Conservation (phyloP, 1,284 basidiomycete genomes). For the Ceratobasidium sp. region DNA sequence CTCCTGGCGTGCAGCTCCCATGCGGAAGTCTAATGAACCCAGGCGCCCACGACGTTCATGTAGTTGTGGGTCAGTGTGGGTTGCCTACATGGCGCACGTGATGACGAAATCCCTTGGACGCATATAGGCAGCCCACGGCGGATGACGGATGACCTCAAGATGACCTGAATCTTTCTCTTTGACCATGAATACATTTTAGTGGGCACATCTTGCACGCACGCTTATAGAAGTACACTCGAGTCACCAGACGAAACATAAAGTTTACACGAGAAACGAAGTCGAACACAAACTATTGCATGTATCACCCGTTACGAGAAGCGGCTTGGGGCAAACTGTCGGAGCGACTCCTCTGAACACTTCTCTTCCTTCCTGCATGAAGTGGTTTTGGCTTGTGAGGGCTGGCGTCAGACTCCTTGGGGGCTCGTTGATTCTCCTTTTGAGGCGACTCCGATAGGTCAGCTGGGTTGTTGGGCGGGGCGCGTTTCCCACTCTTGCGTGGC, state of each 20-base stretch:
- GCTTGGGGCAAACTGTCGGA: constrained; percentile 21
- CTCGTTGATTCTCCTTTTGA: constrained; percentile 28
- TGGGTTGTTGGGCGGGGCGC: neutral
- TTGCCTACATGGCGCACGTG: constrained; percentile 17
- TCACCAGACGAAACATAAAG: constrained; percentile 4
- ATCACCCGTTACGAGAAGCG: constrained; percentile 11
- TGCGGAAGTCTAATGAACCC: neutral
- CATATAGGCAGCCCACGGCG: constrained; percentile 42
- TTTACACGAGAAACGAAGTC: constrained; percentile 5
- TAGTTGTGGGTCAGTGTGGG: constrained; percentile 5
- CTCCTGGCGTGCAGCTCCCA: neutral
- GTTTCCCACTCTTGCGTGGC: constrained; percentile 24
- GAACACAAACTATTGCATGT: neutral
- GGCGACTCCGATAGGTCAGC: neutral
- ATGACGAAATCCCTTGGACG: constrained; percentile 7
- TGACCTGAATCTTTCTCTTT: neutral
- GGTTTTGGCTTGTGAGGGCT: neutral
- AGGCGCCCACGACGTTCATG: neutral
- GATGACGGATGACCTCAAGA: neutral
- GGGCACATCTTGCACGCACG: neutral
- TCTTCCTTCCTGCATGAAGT: constrained; percentile 23
- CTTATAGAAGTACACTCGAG: constrained; percentile 20
- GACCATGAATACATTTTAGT: neutral
- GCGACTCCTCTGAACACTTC: constrained; percentile 2
- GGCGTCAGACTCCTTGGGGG: neutral